Conservation (phyloP, 164 flowering plant species). For the Aristolochia contorta region DNA sequence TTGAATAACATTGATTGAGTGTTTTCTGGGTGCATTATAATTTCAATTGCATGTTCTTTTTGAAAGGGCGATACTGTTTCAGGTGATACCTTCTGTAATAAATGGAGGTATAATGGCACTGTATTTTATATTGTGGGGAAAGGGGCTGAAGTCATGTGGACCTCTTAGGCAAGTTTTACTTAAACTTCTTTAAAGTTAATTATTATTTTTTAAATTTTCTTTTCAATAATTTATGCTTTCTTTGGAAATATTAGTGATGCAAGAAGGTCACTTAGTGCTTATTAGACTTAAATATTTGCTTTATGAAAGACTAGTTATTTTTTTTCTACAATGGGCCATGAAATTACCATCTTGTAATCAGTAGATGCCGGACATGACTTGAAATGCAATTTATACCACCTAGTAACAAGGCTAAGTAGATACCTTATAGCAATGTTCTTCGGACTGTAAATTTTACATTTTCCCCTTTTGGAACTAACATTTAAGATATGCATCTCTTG, state of each 20-base stretch:
- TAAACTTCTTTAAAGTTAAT: not conserved
- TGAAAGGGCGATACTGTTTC: slow-evolving; percentile 19
- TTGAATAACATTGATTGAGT: not conserved
- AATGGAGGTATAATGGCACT: slow-evolving; percentile 91
- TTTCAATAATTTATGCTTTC: not conserved
- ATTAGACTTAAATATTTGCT: too few relatives aligned
- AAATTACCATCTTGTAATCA: too few relatives aligned
- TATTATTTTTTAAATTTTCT: not conserved
- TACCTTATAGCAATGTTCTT: too few relatives aligned
- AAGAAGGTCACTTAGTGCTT: too few relatives aligned
- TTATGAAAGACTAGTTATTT: too few relatives aligned
- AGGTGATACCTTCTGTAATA: slow-evolving; percentile 87
- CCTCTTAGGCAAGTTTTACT: slow-evolving; percentile 59
- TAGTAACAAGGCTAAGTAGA: too few relatives aligned
- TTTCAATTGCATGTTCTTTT: slow-evolving; percentile 8
- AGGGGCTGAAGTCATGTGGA: slow-evolving; percentile 85
- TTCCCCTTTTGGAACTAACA: too few relatives aligned
- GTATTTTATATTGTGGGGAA: slow-evolving; percentile 90
- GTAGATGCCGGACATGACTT: too few relatives aligned
- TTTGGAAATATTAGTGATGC: not conserved
- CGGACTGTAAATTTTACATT: too few relatives aligned
- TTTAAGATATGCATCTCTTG: too few relatives aligned
- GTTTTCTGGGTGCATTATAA: slow-evolving; percentile 5
- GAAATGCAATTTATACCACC: too few relatives aligned
- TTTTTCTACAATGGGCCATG: too few relatives aligned